Base-by-base conservation (phyloP, 441 rosid species). In the Croton laevigatus region DNA sequence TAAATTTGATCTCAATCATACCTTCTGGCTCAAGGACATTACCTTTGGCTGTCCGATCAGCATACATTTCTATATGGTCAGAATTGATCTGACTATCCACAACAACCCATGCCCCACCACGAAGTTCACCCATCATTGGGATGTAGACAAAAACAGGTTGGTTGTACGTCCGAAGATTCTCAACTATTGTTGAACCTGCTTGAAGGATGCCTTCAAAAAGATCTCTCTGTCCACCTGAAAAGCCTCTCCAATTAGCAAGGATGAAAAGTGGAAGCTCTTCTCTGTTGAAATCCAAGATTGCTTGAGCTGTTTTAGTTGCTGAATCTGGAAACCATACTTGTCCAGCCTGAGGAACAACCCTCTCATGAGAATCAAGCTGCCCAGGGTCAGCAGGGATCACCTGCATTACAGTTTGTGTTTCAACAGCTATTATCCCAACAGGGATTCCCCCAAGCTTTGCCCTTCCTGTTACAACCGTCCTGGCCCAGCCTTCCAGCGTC, bases 291-390 rank as follows among this genome's bases (percentile, higher is more conserved):
- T 96, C 99, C 84, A 96, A 75, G 70, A 96, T 81, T 0, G 99
- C 98, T 78, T 96, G 99, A 68, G 98, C 97, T 14, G 98, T 96
- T 87, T 96, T 96, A 71, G 86, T 82, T 8, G 99, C 99, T 36
- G 99, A 96, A 88, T 93, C 99, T 34, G 99, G 99, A 79, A 96
- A 96, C 99, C 99, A 96, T 75, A 96, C 99, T 85, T 96, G 99
- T 68, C 99, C 99, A 66, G 99, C 99, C 84, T 93, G 98, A 2
- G 99, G 97, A 70, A 93, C 99, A 45, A 96, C 96, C 79, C 97
- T 83, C 82, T 96, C 99, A 74, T 96, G 98, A 77, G 99, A 96
- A 85, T 96, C 99, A 9, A 93, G 97, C 82, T 93, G 99, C 64
- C 99, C 99, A 8, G 99, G 99, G 81, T 96, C 99, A 45, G 99